Percentiles rank a stretch among this genome's conserved stretches.
Conservation (phyloP, 2,329 filamentous ascomycete species). For the Exutisphaerella laricina region DNA sequence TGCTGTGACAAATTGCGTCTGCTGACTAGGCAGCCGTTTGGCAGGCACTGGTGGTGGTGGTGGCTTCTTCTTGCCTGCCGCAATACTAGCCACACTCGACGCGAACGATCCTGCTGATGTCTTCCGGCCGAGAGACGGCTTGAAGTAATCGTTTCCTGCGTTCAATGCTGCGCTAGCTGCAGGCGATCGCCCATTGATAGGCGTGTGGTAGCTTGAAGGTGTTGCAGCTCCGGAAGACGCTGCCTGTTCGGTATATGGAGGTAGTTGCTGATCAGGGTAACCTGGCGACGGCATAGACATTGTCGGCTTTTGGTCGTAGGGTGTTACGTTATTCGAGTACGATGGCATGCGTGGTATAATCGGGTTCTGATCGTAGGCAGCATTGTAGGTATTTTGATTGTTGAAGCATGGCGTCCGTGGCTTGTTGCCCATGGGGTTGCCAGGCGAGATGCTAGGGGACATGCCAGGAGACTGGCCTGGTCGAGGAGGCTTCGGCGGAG, state of each 20-base stretch:
- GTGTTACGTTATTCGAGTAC: slow-evolving; percentile 13
- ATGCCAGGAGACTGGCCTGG: slow-evolving; percentile 19
- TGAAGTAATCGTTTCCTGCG: slow-evolving; percentile 30
- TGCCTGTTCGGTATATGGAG: slow-evolving; percentile 20
- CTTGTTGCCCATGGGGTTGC: slow-evolving; percentile 22
- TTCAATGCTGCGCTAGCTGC: slow-evolving; percentile 17
- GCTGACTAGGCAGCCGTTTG: slow-evolving; percentile 49
- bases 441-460: slow-evolving; percentile 15
- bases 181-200: slow-evolving; percentile 18
- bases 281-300: slow-evolving; percentile 11
- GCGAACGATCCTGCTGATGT: slow-evolving; percentile 30
- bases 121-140: slow-evolving; percentile 9
- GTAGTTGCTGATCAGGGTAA: slow-evolving; percentile 12
- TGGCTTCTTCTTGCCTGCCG: slow-evolving; percentile 62
- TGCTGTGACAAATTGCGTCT: slow-evolving; percentile 50
- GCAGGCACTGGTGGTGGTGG: slow-evolving; percentile 66
- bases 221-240: slow-evolving; percentile 28
- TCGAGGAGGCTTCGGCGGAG: slow-evolving; percentile 32
- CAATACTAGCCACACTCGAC: slow-evolving; percentile 30
- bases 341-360: slow-evolving; percentile 15
- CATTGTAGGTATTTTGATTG: slow-evolving; percentile 8
- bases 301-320: slow-evolving; percentile 22
- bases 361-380: slow-evolving; percentile 11
- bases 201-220: slow-evolving; percentile 32
- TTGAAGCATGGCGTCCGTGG: slow-evolving; percentile 20